A percentile compares a stretch with the other conserved stretches of the same genome.
Evolutionary conservation across 2,329 filamentous ascomycete species (phyloP).

Genomic region (Graphilbum ipis-grandicollis): DNA sequence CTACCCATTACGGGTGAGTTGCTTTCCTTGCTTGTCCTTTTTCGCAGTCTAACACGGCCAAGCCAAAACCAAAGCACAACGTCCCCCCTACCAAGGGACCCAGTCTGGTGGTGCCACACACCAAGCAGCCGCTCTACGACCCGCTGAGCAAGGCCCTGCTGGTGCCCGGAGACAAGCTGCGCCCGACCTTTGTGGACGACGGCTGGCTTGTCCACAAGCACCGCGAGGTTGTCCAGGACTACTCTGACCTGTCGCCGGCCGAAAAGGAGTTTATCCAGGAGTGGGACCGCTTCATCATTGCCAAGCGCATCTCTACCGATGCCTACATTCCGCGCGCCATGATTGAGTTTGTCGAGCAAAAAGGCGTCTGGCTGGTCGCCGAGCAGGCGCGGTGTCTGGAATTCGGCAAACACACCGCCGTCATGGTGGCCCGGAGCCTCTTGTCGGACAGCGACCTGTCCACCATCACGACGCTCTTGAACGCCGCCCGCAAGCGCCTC

Average conservation of each 20-base stretch:
- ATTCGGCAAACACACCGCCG: slow-evolving; percentile 35
- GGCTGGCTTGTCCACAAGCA: slow-evolving; percentile 42
- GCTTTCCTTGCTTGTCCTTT: background rate
- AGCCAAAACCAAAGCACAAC: background rate
- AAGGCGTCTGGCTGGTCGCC: slow-evolving; percentile 33
- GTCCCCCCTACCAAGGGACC: background rate
- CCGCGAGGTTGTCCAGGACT: slow-evolving; percentile 37
- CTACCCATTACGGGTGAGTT: background rate
- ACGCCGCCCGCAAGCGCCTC: slow-evolving; percentile 13
- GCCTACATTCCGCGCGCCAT: slow-evolving; percentile 34
- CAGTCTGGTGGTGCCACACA: slow-evolving; percentile 25
- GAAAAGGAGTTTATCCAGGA: slow-evolving; percentile 42
- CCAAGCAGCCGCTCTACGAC: slow-evolving; percentile 36
- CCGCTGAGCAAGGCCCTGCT: slow-evolving; percentile 36
- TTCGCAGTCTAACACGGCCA: background rate
- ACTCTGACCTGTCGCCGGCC: slow-evolving; percentile 32
- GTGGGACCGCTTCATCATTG: slow-evolving; percentile 38
- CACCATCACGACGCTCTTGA: slow-evolving; percentile 20
- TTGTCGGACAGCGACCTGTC: slow-evolving; percentile 25
- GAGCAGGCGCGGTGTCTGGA: slow-evolving; percentile 30
- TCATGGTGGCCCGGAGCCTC: slow-evolving; percentile 30
- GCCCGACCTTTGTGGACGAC: slow-evolving; percentile 25
- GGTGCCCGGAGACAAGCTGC: slow-evolving; percentile 28
- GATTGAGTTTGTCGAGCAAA: slow-evolving; percentile 31
- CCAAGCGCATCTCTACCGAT: slow-evolving; percentile 30